Evolutionary conservation across 805 yeast species (phyloP).

Genomic region (Lachancea meyersii): DNA sequence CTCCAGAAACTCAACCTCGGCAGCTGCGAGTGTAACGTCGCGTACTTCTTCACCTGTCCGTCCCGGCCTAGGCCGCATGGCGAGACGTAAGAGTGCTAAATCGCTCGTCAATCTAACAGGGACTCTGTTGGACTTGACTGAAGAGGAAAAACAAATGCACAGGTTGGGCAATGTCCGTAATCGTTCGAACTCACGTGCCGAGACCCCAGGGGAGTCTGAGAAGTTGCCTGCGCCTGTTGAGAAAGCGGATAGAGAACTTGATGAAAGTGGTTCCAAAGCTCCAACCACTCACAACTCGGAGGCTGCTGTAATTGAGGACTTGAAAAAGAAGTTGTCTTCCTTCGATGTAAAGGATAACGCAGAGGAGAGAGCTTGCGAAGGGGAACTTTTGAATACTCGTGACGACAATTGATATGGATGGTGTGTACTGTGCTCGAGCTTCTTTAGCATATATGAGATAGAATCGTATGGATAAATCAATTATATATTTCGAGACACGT

Average conservation of each 20-base stretch:
- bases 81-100: conserved; percentile 68
- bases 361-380: conserved; percentile 4
- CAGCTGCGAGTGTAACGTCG: conserved; percentile 11
- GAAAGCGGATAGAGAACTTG: background rate
- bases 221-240: background rate
- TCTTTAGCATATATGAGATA: too few species aligned
- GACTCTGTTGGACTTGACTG: conserved; percentile 58
- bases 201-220: background rate
- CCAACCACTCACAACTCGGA: conserved; percentile 6
- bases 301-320: conserved; percentile 4
- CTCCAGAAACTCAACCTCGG: conserved; percentile 33
- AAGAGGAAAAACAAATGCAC: conserved; percentile 43
- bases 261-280: conserved; percentile 3
- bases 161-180: conserved; percentile 16
- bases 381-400: conserved; percentile 4
- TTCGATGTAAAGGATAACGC: conserved; percentile 3
- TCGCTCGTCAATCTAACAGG: conserved; percentile 65
- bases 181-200: background rate
- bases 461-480: background rate
- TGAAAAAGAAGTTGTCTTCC: conserved; percentile 2
- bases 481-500: background rate
- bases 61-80: conserved; percentile 38
- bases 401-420: background rate
- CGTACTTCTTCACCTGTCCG: conserved; percentile 13
- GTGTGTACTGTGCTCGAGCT: background rate